A percentile compares a stretch with the other conserved stretches of the same genome.
Conservation (phyloP, 495 filamentous ascomycete species). For the Penicillium crystallinum region DNA sequence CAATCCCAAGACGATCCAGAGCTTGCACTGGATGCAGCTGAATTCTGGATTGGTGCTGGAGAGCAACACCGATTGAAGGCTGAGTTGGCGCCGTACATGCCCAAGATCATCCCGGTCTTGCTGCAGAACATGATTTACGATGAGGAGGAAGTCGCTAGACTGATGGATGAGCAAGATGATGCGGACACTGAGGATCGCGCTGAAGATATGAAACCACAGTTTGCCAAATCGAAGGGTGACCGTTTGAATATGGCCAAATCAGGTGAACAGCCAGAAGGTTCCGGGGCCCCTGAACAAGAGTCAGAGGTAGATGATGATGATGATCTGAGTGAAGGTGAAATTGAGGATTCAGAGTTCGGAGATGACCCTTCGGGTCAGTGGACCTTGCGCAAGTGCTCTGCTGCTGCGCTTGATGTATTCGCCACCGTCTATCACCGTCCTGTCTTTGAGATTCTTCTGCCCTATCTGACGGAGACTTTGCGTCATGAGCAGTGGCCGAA, state of each 20-base stretch:
- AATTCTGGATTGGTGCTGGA: slow-evolving; percentile 94
- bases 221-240: slow-evolving; percentile 69
- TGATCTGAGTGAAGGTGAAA: slow-evolving; percentile 83
- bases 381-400: slow-evolving; percentile 96
- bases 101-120: slow-evolving; percentile 83
- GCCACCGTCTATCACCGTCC: slow-evolving; percentile 81
- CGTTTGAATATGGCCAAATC: slow-evolving; percentile 44
- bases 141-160: slow-evolving; percentile 80
- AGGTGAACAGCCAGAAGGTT: slow-evolving; percentile 37
- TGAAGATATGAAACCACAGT: slow-evolving; percentile 89
- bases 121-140: slow-evolving; percentile 95
- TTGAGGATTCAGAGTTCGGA: slow-evolving; percentile 66
- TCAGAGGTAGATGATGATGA: slow-evolving; percentile 56
- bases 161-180: slow-evolving; percentile 81
- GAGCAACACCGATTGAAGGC: slow-evolving; percentile 76
- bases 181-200: slow-evolving; percentile 86
- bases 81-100: slow-evolving; percentile 67
- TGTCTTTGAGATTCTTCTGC: slow-evolving; percentile 86
- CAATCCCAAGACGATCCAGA: slow-evolving; percentile 79
- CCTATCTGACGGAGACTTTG: slow-evolving; percentile 87
- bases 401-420: slow-evolving; percentile 90
- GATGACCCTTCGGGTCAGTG: slow-evolving; percentile 87
- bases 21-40: slow-evolving; percentile 87
- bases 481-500: slow-evolving; percentile 86
- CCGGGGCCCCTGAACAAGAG: slow-evolving; percentile 44